Conservation (phyloP, 179 eudicot species). For the Heliamphora ciliata region DNA sequence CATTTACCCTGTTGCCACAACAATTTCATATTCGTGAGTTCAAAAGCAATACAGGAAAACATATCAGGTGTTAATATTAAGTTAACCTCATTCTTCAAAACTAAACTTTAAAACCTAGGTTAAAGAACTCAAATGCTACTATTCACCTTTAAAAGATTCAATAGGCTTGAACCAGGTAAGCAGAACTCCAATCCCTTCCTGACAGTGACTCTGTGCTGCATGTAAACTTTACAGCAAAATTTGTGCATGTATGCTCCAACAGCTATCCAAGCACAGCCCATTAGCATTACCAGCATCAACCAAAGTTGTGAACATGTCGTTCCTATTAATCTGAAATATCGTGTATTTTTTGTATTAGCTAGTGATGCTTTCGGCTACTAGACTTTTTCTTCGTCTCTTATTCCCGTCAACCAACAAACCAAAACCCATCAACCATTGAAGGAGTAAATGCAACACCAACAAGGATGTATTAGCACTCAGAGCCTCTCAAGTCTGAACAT, state of each 20-base stretch:
- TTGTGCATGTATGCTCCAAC: not conserved
- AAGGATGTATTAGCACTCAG: not conserved
- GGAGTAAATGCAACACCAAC: not conserved
- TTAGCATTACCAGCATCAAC: slow-evolving; percentile 6
- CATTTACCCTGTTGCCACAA: slow-evolving; percentile 16
- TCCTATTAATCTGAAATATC: not conserved
- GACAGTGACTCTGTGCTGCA: not conserved
- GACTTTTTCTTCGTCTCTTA: not conserved
- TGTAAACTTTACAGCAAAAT: not conserved
- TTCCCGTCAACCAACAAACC: slow-evolving; percentile 3
- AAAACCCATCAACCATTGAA: not conserved
- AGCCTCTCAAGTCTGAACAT: slow-evolving; percentile 22
- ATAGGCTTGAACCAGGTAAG: slow-evolving; percentile 11
- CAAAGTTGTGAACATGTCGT: not conserved
- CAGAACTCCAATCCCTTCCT: not conserved
- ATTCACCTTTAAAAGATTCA: slow-evolving; percentile 12
- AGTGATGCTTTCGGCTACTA: too few relatives aligned
- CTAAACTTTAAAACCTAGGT: too few relatives aligned
- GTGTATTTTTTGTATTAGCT: not conserved
- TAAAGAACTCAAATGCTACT: not conserved
- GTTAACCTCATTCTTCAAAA: not conserved
- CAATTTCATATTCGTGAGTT: slow-evolving; percentile 7
- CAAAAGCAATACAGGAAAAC: not conserved
- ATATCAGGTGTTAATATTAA: not conserved
- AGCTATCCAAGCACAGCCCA: not conserved